These are phyloP conservation scores for Suhomyces terraborum DNA, from an alignment of 1,139 yeast species.

Conservation along the genomic window DNA sequence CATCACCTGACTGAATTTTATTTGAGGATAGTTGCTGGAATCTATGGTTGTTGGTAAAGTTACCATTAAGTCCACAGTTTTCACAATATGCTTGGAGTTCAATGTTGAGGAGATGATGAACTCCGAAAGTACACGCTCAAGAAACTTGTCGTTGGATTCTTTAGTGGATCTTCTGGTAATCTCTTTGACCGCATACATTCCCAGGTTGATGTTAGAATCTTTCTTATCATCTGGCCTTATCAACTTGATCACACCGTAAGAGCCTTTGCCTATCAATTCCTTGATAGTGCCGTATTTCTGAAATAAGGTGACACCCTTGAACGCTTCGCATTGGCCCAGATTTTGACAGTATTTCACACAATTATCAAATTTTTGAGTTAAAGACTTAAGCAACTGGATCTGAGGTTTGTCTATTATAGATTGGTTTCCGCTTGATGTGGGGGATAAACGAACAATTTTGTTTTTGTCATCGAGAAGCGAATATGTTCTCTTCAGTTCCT, in stretches of 20 bases:
- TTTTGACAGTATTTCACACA: constrained; percentile 1
- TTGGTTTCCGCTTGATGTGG: constrained; percentile 25
- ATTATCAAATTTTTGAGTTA: constrained; percentile 39
- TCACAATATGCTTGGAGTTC: constrained; percentile 68
- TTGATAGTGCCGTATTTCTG: constrained; percentile 80
- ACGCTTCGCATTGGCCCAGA: constrained; percentile 13
- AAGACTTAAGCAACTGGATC: constrained; percentile 49
- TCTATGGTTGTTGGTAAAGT: constrained; percentile 24
- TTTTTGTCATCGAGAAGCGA: constrained; percentile 29
- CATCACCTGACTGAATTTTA: constrained; percentile 75
- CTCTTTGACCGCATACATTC: constrained; percentile 73
- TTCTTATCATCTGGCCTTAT: constrained; percentile 52
- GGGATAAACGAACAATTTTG: constrained; percentile 30
- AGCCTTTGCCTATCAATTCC: constrained; percentile 80
- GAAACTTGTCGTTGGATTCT: constrained; percentile 60
- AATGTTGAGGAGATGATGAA: constrained; percentile 73
- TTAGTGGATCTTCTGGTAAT: constrained; percentile 32
- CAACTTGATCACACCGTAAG: constrained; percentile 82
- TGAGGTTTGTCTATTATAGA: constrained; percentile 64
- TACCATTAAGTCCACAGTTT: constrained; percentile 66
- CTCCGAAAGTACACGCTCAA: constrained; percentile 72
- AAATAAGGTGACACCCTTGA: constrained; percentile 30
- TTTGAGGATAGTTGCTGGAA: constrained; percentile 14
- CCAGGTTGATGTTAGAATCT: constrained; percentile 31
- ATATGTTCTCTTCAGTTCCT: constrained; percentile 37